Base-by-base conservation (phyloP, 805 yeast genomes). In the Ogataea nakhonphanomensis region DNA sequence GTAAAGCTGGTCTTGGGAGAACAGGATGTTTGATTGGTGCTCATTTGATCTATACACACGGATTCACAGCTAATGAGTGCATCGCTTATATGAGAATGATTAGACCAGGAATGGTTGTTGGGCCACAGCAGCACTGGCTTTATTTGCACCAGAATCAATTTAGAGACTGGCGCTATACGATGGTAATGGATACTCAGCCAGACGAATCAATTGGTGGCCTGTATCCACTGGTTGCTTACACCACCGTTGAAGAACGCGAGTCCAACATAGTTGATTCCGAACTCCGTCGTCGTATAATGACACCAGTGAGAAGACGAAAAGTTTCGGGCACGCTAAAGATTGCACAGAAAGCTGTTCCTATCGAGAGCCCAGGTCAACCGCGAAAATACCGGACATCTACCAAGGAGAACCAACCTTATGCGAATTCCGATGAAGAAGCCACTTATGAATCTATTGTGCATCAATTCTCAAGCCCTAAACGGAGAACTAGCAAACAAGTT, bases 21-120 rank as follows among this genome's bases (percentile, higher is more conserved):
- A 93, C 99, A 0, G 99, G 99, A 13, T 93, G 99, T 65, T 73
- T 93, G 36, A 93, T 93, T 49, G 99, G 99, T 6, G 99, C 99
- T 0, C 96, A 91, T 63, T 71, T 93, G 50, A 93, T 93, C 36
- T 93, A 93, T 60, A 88, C 96, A 2, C 93, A 91, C 61, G 97
- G 97, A 0, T 93, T 93, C 59, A 93, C 98, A 4, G 99, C 99
- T 3, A 84, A 78, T 59, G 99, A 93, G 64, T 93, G 96, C 63
- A 93, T 93, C 54, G 96, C 91, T 1, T 93, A 89, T 59, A 85
- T 93, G 91, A 76, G 99, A 61, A 85, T 93, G 77, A 74, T 93
- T 48, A 78, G 99, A 51, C 99, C 99, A 0, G 99, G 99, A 30
- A 93, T 93, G 99, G 97, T 93, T n/a, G 99, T 93, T 23, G 99